Conservation (phyloP, 805 yeast species). For the Spencermartinsiella europaea region DNA sequence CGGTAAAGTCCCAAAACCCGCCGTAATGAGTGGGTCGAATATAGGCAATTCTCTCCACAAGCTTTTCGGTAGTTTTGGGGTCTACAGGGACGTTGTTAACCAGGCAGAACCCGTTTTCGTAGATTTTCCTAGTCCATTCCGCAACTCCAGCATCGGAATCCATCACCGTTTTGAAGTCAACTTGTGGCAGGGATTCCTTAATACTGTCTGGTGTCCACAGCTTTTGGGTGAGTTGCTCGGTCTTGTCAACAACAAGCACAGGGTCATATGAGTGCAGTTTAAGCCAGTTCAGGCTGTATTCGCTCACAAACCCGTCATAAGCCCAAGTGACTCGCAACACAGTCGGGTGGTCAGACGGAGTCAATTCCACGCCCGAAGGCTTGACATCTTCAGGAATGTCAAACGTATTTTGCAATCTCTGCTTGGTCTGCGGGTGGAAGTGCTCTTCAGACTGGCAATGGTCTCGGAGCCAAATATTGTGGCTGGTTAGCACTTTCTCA, state of each 20-base stretch:
- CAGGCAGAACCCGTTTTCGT: constrained; percentile 56
- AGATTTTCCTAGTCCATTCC: constrained; percentile 51
- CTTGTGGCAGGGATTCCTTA: constrained; percentile 39
- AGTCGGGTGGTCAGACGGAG: constrained; percentile 5
- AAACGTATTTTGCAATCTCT: constrained; percentile 53
- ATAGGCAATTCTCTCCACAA: constrained; percentile 53
- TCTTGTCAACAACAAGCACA: constrained; percentile 33
- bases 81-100: constrained; percentile 56
- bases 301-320: constrained; percentile 37
- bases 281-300: constrained; percentile 40
- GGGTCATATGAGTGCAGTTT: constrained; percentile 50
- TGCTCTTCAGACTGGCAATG: constrained; percentile 55
- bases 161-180: constrained; percentile 47
- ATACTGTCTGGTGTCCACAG: constrained; percentile 46
- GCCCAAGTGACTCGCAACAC: constrained; percentile 34
- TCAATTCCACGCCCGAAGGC: constrained; percentile 21
- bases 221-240: constrained; percentile 29
- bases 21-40: constrained; percentile 70
- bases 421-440: constrained; percentile 52
- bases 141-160: constrained; percentile 40
- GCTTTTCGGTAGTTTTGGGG: constrained; percentile 53
- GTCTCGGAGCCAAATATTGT: constrained; percentile 61
- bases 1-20: constrained; percentile 76
- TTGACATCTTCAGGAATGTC: constrained; percentile 33
- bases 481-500: constrained; percentile 24